Evolutionary conservation across 495 filamentous ascomycete genomes (phyloP).

Genomic region (Ramalina peruviana): DNA sequence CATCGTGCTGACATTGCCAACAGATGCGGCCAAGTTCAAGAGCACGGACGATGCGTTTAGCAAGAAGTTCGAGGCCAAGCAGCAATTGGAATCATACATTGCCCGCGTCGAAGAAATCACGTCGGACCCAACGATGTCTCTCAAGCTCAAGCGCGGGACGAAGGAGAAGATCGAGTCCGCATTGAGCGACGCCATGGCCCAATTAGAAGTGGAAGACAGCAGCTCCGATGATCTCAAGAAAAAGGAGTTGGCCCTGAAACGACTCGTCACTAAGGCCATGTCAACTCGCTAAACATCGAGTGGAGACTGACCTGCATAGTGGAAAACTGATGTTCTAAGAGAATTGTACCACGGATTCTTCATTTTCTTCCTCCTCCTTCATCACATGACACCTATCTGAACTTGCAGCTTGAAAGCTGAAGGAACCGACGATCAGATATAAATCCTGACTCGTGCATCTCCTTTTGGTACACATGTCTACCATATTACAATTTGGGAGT

Average conservation of each 20-base stretch:
- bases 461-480: too few relatives aligned
- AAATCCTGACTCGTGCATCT: too few relatives aligned
- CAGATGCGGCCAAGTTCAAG: constrained; percentile 98
- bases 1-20: constrained; percentile 12
- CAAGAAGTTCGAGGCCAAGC: constrained; percentile 96
- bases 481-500: too few relatives aligned
- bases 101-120: constrained; percentile 97
- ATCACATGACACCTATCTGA: neutral
- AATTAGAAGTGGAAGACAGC: constrained; percentile 79
- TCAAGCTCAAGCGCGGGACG: constrained; percentile 96
- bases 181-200: constrained; percentile 72
- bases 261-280: constrained; percentile 95
- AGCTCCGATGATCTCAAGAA: constrained; percentile 93
- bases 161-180: constrained; percentile 99
- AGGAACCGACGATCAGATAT: too few relatives aligned
- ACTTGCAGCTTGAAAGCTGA: neutral
- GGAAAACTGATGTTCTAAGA: neutral
- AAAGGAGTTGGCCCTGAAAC: constrained; percentile 98
- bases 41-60: constrained; percentile 91
- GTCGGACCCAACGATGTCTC: constrained; percentile 85
- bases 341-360: neutral
- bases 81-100: constrained; percentile 99
- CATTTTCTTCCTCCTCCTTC: neutral
- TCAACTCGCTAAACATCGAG: constrained; percentile 52
- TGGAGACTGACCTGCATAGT: neutral